Conservation (phyloP, 2,329 filamentous ascomycete genomes). For the Talaromyces sp. region DNA sequence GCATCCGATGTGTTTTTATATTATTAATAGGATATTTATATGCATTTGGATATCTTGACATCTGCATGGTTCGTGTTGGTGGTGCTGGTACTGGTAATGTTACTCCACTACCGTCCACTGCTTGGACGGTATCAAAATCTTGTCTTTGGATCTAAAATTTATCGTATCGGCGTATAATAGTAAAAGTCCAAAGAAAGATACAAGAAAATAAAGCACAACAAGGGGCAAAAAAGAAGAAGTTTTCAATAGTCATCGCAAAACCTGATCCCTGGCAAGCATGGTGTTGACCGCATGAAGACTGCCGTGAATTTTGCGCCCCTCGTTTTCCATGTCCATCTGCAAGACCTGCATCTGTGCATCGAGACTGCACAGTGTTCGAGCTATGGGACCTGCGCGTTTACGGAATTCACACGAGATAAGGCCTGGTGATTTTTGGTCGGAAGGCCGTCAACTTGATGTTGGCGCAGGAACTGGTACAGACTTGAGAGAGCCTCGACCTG, state of each 20-base stretch:
- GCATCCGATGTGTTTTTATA: background rate
- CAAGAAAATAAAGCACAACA: background rate
- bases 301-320: conserved; percentile 50
- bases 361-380: conserved; percentile 13
- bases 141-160: background rate
- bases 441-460: conserved; percentile 7
- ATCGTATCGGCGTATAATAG: background rate
- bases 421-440: background rate
- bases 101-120: background rate
- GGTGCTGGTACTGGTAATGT: background rate
- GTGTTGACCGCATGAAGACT: background rate
- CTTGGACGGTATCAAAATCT: background rate
- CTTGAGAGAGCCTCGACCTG: conserved; percentile 15
- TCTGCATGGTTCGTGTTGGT: background rate
- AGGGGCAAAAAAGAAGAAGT: background rate
- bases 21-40: background rate
- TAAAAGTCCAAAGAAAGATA: background rate
- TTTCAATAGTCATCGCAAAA: background rate
- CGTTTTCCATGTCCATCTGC: conserved; percentile 42
- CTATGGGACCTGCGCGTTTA: conserved; percentile 14
- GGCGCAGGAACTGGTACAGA: conserved; percentile 15
- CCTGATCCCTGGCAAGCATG: background rate
- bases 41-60: background rate
- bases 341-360: conserved; percentile 17
- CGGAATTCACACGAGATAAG: background rate